Conservation (phyloP, 371 early-diverging fungal species). For the Mucor piriformis region DNA sequence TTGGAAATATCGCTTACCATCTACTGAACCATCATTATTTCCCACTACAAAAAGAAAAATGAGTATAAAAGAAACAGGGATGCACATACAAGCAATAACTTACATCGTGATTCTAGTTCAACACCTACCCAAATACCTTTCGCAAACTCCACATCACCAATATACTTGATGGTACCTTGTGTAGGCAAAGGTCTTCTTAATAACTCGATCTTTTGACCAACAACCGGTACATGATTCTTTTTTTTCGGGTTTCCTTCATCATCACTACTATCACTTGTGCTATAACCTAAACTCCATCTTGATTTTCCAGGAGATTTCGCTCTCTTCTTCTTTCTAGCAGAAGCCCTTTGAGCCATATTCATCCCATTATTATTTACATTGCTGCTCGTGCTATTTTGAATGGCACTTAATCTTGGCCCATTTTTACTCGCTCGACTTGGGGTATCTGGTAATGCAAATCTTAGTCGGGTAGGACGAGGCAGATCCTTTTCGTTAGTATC, state of each 20-base stretch:
- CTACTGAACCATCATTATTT: constrained; percentile 41
- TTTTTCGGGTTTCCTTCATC: constrained; percentile 26
- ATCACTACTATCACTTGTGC: constrained; percentile 26
- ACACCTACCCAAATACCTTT: constrained; percentile 52
- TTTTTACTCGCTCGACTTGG: constrained; percentile 11
- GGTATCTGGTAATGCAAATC: constrained; percentile 24
- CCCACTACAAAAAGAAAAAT: constrained; percentile 29
- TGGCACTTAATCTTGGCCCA: not conserved
- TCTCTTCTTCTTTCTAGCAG: constrained; percentile 18
- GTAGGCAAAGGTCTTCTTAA: constrained; percentile 46
- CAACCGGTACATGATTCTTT: constrained; percentile 21
- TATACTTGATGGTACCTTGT: constrained; percentile 43
- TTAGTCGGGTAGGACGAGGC: constrained; percentile 10
- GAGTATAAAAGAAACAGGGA: too few species aligned
- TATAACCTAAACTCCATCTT: constrained; percentile 33
- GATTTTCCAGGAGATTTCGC: constrained; percentile 24
- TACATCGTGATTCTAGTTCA: constrained; percentile 49
- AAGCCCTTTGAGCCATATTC: constrained; percentile 2
- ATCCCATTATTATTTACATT: not conserved
- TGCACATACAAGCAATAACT: too few species aligned
- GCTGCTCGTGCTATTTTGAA: constrained; percentile 2
- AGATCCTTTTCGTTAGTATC: not conserved
- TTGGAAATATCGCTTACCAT: constrained; percentile 42
- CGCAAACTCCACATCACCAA: constrained; percentile 46
- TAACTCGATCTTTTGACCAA: constrained; percentile 46